Evolutionary conservation across 2,329 filamentous ascomycete species (phyloP).

Genomic region (Diaporthe sp.): DNA sequence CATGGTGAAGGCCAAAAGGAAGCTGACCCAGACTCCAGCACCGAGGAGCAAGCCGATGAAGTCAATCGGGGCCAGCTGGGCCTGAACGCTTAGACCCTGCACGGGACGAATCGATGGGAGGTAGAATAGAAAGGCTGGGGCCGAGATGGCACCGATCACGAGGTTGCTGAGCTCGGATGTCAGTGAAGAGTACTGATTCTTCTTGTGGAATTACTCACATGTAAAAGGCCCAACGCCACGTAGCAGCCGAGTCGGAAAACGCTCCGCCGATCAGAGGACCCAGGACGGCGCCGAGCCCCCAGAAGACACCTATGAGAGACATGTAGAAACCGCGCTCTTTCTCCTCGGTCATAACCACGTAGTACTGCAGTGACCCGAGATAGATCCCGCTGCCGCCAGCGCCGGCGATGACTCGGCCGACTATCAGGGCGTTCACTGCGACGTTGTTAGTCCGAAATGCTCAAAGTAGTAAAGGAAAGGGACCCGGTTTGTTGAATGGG

Average conservation of each 20-base stretch:
- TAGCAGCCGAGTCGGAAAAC: slow-evolving; percentile 49
- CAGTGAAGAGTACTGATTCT: too few species aligned
- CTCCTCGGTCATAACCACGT: slow-evolving; percentile 46
- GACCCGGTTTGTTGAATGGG: accelerated
- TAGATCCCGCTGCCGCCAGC: slow-evolving; percentile 56
- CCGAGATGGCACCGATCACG: slow-evolving; percentile 54
- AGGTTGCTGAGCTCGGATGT: too few species aligned
- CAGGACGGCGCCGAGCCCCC: slow-evolving; percentile 54
- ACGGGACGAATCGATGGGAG: slow-evolving; percentile 48
- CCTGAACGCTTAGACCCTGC: background rate
- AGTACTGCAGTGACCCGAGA: slow-evolving; percentile 45
- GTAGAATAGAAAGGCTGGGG: slow-evolving; percentile 58
- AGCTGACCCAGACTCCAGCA: slow-evolving; percentile 52
- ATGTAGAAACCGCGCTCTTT: slow-evolving; percentile 50
- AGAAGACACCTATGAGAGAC: slow-evolving; percentile 46
- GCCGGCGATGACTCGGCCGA: slow-evolving; percentile 57
- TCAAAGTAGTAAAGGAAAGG: background rate
- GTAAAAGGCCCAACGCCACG: slow-evolving; percentile 59
- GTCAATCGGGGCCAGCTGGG: slow-evolving; percentile 53
- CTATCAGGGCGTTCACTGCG: slow-evolving; percentile 56
- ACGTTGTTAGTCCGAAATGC: background rate
- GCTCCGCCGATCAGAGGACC: slow-evolving; percentile 53
- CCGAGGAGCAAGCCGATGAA: slow-evolving; percentile 59
- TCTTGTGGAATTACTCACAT: too few species aligned
- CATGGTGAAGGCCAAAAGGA: slow-evolving; percentile 62